These are phyloP conservation scores for Piper longum DNA, from an alignment of 164 flowering plant species.

Conservation along the genomic window DNA sequence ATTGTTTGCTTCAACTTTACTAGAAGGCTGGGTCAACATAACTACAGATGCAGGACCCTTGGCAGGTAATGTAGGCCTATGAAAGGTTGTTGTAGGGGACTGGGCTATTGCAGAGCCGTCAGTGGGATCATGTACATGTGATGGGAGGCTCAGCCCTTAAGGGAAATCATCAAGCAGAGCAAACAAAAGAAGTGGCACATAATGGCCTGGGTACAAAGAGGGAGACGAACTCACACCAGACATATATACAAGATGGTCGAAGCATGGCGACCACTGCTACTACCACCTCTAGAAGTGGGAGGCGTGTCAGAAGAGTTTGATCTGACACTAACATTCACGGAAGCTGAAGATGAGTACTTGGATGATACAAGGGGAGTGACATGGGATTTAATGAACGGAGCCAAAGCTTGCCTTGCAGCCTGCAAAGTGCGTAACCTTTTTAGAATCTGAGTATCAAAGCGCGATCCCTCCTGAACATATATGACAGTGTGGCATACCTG, in stretches of 20 bases:
- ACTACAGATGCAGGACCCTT: constrained; percentile 70
- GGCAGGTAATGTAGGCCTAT: constrained; percentile 33
- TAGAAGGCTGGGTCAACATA: constrained; percentile 63
- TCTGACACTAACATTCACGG: constrained; percentile 20
- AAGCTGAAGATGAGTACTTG: constrained; percentile 26
- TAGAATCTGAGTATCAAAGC: constrained; percentile 50
- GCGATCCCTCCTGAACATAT: constrained; percentile 70
- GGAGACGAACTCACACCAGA: constrained; percentile 67
- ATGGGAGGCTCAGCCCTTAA: constrained; percentile 21
- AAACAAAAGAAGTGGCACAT: constrained; percentile 71
- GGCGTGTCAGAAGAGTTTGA: constrained; percentile 21
- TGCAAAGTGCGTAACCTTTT: constrained; percentile 68
- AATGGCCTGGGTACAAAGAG: constrained; percentile 80
- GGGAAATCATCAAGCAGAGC: constrained; percentile 70
- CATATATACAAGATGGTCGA: constrained; percentile 54
- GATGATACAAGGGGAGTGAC: constrained; percentile 22
- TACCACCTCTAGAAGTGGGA: constrained; percentile 50
- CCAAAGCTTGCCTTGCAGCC: constrained; percentile 62
- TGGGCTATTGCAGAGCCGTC: constrained; percentile 33
- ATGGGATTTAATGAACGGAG: constrained; percentile 46
- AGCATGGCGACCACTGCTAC: constrained; percentile 32
- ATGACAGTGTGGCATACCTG: constrained; percentile 93
- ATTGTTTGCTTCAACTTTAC: constrained; percentile 54
- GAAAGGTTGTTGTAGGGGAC: constrained; percentile 27
- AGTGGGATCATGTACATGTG: constrained; percentile 29